These are phyloP conservation scores for Neocucurbitaria cava DNA, from an alignment of 2,329 filamentous ascomycete species.

Conservation along the genomic window DNA sequence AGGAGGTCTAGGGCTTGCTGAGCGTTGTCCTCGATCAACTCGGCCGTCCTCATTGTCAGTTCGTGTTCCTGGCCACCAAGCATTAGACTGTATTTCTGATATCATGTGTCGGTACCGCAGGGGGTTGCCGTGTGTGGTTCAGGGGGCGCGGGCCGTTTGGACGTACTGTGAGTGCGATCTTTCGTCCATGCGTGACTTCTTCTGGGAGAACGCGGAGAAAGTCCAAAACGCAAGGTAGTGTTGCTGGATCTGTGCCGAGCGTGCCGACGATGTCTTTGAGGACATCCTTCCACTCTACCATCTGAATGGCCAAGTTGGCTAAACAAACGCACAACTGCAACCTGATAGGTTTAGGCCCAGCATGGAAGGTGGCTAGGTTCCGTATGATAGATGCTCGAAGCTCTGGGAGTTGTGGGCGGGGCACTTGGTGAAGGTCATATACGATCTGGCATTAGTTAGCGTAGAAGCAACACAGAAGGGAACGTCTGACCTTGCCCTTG, in stretches of 20 bases:
- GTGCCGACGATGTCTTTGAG: slow-evolving; percentile 79
- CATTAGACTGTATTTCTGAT: slow-evolving; percentile 53
- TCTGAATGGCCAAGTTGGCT: slow-evolving; percentile 93
- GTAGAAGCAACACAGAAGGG: not conserved
- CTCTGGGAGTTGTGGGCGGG: slow-evolving; percentile 73
- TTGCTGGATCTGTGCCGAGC: slow-evolving; percentile 77
- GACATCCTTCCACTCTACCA: slow-evolving; percentile 95
- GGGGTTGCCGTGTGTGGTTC: slow-evolving; percentile 48
- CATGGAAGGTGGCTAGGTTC: slow-evolving; percentile 80
- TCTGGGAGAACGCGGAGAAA: slow-evolving; percentile 96
- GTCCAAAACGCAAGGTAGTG: slow-evolving; percentile 88
- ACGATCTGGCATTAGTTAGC: slow-evolving; percentile 72
- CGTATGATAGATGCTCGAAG: slow-evolving; percentile 85
- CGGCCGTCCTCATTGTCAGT: slow-evolving; percentile 81
- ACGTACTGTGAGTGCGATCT: slow-evolving; percentile 99
- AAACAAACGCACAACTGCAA: slow-evolving; percentile 95
- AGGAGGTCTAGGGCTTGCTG: slow-evolving; percentile 85
- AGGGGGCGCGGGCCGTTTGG: slow-evolving; percentile 59
- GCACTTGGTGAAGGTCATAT: slow-evolving; percentile 91
- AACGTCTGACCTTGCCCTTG: slow-evolving; percentile 84
- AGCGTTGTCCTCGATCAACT: slow-evolving; percentile 90
- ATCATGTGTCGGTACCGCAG: slow-evolving; percentile 42
- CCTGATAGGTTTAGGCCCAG: slow-evolving; percentile 77
- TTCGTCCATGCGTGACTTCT: slow-evolving; percentile 98
- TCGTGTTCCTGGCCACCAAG: slow-evolving; percentile 82